Evolutionary conservation across 2,329 filamentous ascomycete genomes (phyloP), one percentile per base, ranked within the genome.

Genomic region (Davidsoniella eucalypti): DNA sequence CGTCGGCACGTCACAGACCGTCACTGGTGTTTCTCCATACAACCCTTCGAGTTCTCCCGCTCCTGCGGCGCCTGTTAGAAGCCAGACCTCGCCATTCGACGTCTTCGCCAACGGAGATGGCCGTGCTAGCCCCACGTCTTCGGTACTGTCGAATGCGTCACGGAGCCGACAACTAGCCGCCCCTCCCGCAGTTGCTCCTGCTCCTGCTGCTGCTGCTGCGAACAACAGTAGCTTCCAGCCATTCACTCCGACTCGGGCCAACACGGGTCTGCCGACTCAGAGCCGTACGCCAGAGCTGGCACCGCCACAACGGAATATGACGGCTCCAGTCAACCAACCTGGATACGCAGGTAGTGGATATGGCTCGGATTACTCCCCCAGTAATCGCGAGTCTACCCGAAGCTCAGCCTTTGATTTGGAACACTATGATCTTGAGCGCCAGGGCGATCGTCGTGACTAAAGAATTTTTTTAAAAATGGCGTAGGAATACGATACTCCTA

Each of bases 261-360:
- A 53, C 25, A 58, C 59, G 6, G 18, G 37, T 9, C 10, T 42
- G 5, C 17, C 47, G 2, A n/a, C 44, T 9, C 33, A 5, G 6
- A 33, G 17, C 14, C 44, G 38, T 7, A 44, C 29, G 6, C 14
- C 50, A n/a, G 38, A 33, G 17, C 12, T 38, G 10, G 61, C 63
- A 37, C 57, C 64, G 25, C 67, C 67, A 1, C 64, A 65, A 54
- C 64, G 70, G 47, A 71, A 67, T 50, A 65, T 71, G 64, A 72
- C 69, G 18, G 67, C 65, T 3, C 67, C 67, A 57, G 43, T 54
- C 49, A 41, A 41, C 16, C 29, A 36, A 2, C 6, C 12, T 33
- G 51, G 51, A 5, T 53, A 53, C 50, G 53, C 51, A 12, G 45
- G 50, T 36, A 58, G 48, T 48, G 58, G 49, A 54, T 55, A 43